phyloP scores from a whole-genome alignment of 2,329 filamentous ascomycete species.

The Hymenotorrendiella dingleyae region DNA sequence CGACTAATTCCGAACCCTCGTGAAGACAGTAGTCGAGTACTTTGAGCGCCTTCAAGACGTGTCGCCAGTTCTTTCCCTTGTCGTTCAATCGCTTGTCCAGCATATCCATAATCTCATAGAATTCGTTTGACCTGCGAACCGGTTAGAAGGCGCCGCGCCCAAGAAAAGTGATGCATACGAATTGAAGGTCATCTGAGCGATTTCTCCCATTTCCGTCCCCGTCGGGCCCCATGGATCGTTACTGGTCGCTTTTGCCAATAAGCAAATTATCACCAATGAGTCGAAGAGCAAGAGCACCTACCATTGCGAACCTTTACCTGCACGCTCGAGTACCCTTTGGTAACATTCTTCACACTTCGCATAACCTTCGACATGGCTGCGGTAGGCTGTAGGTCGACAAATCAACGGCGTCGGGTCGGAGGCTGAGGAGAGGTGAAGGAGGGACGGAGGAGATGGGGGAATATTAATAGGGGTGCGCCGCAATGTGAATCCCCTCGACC shows the following conservation, averaged over 20 bases:
- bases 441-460: neutral
- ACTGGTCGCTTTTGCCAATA: slow-evolving; percentile 72
- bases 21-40: slow-evolving; percentile 97
- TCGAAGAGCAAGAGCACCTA: slow-evolving; percentile 43
- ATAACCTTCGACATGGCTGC: slow-evolving; percentile 89
- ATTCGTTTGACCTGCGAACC: slow-evolving; percentile 68
- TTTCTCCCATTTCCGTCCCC: slow-evolving; percentile 97
- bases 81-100: slow-evolving; percentile 97
- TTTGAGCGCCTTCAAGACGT: slow-evolving; percentile 95
- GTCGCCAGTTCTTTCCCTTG: slow-evolving; percentile 99
- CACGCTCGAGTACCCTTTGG: slow-evolving; percentile 93
- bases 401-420: neutral
- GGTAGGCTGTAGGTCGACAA: slow-evolving; percentile 6
- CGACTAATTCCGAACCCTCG: slow-evolving; percentile 91
- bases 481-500: neutral
- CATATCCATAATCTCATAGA: slow-evolving; percentile 99
- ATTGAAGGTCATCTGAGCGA: slow-evolving; percentile 95
- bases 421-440: neutral
- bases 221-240: slow-evolving; percentile 99
- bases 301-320: slow-evolving; percentile 99
- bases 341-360: slow-evolving; percentile 97
- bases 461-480: no score
- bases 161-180: slow-evolving; percentile 56
- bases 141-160: slow-evolving; percentile 6
- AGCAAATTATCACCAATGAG: slow-evolving; percentile 17